Evolutionary conservation across 768 basidiomycete species (phyloP).

Genomic region (Panaeolus cyanescens): DNA sequence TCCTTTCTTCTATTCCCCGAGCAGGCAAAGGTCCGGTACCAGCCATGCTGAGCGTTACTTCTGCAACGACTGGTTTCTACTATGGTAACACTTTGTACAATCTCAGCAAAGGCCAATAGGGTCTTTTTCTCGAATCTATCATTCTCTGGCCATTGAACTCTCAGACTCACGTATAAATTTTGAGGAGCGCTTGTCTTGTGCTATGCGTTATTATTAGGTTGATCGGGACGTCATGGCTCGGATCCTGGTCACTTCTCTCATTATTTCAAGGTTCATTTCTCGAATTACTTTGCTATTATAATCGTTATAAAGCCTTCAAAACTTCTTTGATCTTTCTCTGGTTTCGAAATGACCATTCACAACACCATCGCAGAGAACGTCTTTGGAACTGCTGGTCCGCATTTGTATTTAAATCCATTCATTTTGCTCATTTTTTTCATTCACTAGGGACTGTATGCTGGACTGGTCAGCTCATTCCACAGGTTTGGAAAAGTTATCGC

Average conservation of each 20-base stretch:
- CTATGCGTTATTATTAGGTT: neutral
- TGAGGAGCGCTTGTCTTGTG: neutral
- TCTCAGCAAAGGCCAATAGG: slow-evolving; percentile 28
- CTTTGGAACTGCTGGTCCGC: slow-evolving; percentile 65
- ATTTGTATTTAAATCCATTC: neutral
- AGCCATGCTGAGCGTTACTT: slow-evolving; percentile 58
- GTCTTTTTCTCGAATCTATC: neutral
- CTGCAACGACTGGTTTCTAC: slow-evolving; percentile 62
- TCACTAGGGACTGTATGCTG: slow-evolving; percentile 61
- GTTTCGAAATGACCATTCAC: slow-evolving; percentile 34
- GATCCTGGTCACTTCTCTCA: neutral
- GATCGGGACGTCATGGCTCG: neutral
- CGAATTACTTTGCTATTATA: neutral
- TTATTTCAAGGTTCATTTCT: too few species aligned
- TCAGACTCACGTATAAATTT: neutral
- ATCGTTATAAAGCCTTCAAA: neutral
- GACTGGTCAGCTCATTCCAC: slow-evolving; percentile 69
- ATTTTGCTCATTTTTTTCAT: neutral
- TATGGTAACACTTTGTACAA: slow-evolving; percentile 64
- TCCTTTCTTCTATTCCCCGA: slow-evolving; percentile 76
- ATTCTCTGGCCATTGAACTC: neutral
- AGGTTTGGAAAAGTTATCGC: slow-evolving; percentile 73
- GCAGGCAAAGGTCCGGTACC: slow-evolving; percentile 77
- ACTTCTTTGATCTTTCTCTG: neutral
- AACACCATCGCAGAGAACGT: slow-evolving; percentile 65